Evolutionary conservation across 306 rosid species (phyloP), one percentile per base, ranked within the genome.

Genomic region (Spatholobus suberectus): DNA sequence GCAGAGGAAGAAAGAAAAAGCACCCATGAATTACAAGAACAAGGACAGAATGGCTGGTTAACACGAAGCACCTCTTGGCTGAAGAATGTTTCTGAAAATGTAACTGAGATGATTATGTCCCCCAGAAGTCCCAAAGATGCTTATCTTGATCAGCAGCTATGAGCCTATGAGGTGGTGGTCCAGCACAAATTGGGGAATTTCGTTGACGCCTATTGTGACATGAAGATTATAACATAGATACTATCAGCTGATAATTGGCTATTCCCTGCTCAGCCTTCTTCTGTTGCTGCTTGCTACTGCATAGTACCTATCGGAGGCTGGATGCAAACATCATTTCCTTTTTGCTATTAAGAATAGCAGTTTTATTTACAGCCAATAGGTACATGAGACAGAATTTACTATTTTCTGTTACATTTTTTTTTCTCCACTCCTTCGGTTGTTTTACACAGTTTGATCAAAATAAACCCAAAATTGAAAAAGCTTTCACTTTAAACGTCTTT

Each of bases 61-160:
- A 94, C 89, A 0, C 87, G 99, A 79, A 92, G 97, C 89, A 86
- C 93, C 54, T 92, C 98, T 68, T 89, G 92, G 99, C 82, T 96
- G 92, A 94, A 94, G 85, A 82, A 78, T 69, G 92, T 88, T 76
- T 70, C 97, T 27, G 97, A 34, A 43, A 85, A 87, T 82, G 94
- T 93, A 55, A 54, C 91, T 4, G 98, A 84, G 51, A 88, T 70
- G 34, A 3, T 79, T 3, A 75, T 21, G 51, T 7, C 91, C 59
- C 94, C 97, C 4, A 92, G 21, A 75, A 2, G 90, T 72, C 97
- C 94, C 10, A 91, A 14, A 81, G 97, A 88, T 57, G 84, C 88
- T 6, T 82, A 15, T 90, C 98, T 96, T n/a, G 83, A 96, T 84
- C 99, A 94, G 82, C 95, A 91, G 90, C 93, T 91, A 43, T 96